Conservation (phyloP, 306 rosid genomes). For the Gillenia trifoliata region DNA sequence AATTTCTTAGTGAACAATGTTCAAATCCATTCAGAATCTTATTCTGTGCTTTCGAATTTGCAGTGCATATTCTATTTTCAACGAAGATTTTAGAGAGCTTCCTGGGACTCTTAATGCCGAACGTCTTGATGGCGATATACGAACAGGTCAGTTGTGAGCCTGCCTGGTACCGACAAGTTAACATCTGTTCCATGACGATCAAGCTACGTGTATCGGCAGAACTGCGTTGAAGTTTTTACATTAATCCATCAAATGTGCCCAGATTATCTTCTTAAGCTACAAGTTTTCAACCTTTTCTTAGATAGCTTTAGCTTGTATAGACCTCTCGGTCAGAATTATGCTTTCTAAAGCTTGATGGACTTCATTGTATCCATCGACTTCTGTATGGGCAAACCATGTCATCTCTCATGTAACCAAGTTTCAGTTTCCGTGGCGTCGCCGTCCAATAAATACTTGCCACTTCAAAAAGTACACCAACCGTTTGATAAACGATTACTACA, state of each 20-base stretch:
- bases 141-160: constrained; percentile 91
- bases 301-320: no score
- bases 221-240: background rate
- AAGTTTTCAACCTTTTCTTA: no score
- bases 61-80: constrained; percentile 95
- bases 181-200: constrained; percentile 1
- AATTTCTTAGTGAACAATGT: background rate
- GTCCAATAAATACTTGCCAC: no score
- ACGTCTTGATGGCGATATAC: constrained; percentile 73
- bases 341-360: no score
- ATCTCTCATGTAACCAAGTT: no score
- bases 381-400: no score
- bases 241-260: background rate
- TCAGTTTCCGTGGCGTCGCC: no score
- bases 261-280: background rate
- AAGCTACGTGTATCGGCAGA: background rate
- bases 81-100: constrained; percentile 92
- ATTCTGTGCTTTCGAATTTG: constrained; percentile 12
- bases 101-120: constrained; percentile 90
- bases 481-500: no score
- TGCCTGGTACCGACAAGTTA: constrained; percentile 5
- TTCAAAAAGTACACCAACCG: no score
- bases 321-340: no score
- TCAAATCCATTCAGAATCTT: background rate
- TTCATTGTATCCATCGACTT: no score